A percentile compares a stretch with the other conserved stretches of the same genome.
These are phyloP conservation scores for Phoma herbarum DNA, from an alignment of 2,329 filamentous ascomycete genomes.

Conservation along the genomic window DNA sequence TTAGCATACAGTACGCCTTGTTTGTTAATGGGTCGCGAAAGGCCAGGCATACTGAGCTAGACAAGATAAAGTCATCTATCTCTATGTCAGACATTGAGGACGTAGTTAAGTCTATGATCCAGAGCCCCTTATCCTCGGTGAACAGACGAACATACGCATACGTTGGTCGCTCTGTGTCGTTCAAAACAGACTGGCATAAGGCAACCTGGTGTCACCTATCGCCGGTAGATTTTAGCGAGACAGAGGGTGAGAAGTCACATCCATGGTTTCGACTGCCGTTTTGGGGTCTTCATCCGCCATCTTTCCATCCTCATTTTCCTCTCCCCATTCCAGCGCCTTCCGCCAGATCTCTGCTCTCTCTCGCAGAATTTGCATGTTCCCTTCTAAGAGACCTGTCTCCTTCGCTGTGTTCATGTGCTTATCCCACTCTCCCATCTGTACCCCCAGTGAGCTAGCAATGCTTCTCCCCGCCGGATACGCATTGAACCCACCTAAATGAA, in stretches of 20 bases:
- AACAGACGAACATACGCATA: too few species aligned
- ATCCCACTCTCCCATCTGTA: conserved; percentile 28
- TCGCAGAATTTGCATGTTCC: conserved; percentile 26
- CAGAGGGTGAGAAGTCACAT: background rate
- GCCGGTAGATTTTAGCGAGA: too few species aligned
- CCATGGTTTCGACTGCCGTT: background rate
- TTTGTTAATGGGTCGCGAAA: too few species aligned
- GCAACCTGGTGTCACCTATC: too few species aligned
- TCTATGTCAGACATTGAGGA: too few species aligned
- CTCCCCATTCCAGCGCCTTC: conserved; percentile 30
- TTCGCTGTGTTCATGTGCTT: conserved; percentile 22
- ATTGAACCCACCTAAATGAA: conserved; percentile 41
- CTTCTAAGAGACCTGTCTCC: conserved; percentile 20
- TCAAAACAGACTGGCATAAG: too few species aligned
- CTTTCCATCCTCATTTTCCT: background rate
- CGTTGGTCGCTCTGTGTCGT: too few species aligned
- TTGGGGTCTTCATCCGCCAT: background rate
- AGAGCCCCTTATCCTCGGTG: too few species aligned
- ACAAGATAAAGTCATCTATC: too few species aligned
- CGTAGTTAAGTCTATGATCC: too few species aligned
- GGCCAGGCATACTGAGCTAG: too few species aligned
- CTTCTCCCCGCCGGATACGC: conserved; percentile 40
- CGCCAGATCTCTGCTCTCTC: conserved; percentile 30
- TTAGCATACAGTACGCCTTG: too few species aligned
- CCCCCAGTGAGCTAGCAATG: conserved; percentile 28